These are phyloP conservation scores for Pseudozyma tsukubaensis DNA, from an alignment of 1,284 basidiomycete genomes.

Conservation along the genomic window DNA sequence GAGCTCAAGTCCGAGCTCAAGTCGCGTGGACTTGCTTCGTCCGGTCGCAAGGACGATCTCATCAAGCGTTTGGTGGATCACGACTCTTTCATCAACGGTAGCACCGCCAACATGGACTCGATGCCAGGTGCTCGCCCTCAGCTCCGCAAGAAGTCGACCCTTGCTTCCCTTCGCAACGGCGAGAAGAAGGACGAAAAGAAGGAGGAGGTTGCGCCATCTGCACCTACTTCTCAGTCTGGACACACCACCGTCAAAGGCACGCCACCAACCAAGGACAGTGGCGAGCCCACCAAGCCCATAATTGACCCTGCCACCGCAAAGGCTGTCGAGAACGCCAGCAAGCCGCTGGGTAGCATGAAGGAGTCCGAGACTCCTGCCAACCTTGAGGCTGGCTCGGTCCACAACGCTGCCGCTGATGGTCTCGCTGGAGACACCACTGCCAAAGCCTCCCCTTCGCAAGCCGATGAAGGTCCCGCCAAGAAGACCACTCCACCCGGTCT, in stretches of 20 bases:
- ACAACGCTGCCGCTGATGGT: slow-evolving; percentile 51
- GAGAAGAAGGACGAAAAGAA: slow-evolving; percentile 13
- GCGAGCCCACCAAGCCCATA: slow-evolving; percentile 20
- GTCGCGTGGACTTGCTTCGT: slow-evolving; percentile 58
- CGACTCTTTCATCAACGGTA: slow-evolving; percentile 54
- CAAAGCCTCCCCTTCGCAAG: slow-evolving; percentile 33
- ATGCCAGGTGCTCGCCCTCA: slow-evolving; percentile 32
- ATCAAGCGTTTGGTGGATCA: slow-evolving; percentile 59
- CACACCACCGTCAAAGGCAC: slow-evolving; percentile 26
- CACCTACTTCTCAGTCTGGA: slow-evolving; percentile 30
- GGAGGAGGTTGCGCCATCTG: slow-evolving; percentile 24
- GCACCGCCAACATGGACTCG: slow-evolving; percentile 35
- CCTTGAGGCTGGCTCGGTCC: slow-evolving; percentile 53
- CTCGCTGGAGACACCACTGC: slow-evolving; percentile 39
- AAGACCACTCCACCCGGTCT: slow-evolving; percentile 55
- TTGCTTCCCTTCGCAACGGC: slow-evolving; percentile 43
- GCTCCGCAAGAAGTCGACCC: slow-evolving; percentile 55
- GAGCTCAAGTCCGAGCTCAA: slow-evolving; percentile 60
- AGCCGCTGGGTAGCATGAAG: slow-evolving; percentile 51
- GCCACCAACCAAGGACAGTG: slow-evolving; percentile 13
- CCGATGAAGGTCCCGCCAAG: slow-evolving; percentile 32
- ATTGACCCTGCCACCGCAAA: slow-evolving; percentile 44
- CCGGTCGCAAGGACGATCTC: slow-evolving; percentile 60
- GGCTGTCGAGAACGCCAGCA: slow-evolving; percentile 32
- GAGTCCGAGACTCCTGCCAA: slow-evolving; percentile 45